These are phyloP conservation scores for Mycena galopus DNA, from an alignment of 768 basidiomycete species.

Conservation along the genomic window DNA sequence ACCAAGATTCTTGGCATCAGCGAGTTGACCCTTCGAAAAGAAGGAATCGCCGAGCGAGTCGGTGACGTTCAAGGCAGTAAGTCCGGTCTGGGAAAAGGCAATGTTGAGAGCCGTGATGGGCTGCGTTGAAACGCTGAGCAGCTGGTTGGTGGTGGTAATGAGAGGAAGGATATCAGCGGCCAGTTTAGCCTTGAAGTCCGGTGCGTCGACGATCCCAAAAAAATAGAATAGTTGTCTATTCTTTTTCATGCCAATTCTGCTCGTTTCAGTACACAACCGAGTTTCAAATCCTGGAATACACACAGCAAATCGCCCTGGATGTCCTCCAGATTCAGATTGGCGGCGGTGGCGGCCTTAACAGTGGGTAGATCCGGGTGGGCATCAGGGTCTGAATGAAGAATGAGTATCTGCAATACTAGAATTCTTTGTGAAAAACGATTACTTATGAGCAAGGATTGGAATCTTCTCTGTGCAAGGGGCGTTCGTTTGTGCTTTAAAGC, in stretches of 20 bases:
- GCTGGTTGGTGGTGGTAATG: conserved; percentile 60
- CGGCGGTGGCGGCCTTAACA: conserved; percentile 2
- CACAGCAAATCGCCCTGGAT: conserved; percentile 65
- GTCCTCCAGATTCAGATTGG: conserved; percentile 49
- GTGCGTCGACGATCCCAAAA: conserved; percentile 61
- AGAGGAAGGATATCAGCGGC: conserved; percentile 51
- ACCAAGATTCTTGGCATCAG: too few relatives aligned
- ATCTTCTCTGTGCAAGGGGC: too few relatives aligned
- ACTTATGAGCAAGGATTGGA: too few relatives aligned
- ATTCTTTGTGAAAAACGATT: too few relatives aligned
- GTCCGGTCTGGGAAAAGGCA: conserved; percentile 65
- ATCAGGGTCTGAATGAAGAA: too few relatives aligned
- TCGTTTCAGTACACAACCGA: not conserved
- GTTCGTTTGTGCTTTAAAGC: too few relatives aligned
- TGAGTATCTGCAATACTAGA: too few relatives aligned
- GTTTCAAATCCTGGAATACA: conserved; percentile 24
- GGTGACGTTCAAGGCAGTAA: conserved; percentile 56
- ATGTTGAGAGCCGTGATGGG: conserved; percentile 61
- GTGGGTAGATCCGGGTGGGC: too few relatives aligned
- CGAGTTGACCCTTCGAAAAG: conserved; percentile 57
- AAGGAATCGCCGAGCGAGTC: conserved; percentile 53
- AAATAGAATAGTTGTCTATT: conserved; percentile 64
- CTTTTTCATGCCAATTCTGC: conserved; percentile 69
- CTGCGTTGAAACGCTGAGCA: conserved; percentile 45
- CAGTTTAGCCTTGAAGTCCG: conserved; percentile 58